A percentile compares a stretch with the other conserved stretches of the same genome.
Conservation (phyloP, 805 yeast species). For the Ogataea angusta region DNA sequence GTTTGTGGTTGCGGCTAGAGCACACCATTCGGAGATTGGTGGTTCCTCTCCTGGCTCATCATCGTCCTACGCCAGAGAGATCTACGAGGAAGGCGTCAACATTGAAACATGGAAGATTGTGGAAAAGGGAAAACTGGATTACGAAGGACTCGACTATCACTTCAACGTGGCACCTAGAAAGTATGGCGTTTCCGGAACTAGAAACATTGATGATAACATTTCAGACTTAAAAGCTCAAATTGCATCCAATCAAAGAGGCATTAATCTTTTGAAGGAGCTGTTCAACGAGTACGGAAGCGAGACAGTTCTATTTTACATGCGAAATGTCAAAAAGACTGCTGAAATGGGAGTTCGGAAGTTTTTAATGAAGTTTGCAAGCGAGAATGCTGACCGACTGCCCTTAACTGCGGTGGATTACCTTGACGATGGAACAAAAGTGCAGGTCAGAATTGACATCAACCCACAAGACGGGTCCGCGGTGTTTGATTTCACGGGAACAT, state of each 20-base stretch:
- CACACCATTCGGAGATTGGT: conserved; percentile 63
- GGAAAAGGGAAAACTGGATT: conserved; percentile 48
- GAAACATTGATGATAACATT: conserved; percentile 53
- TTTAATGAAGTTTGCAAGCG: conserved; percentile 37
- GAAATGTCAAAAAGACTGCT: conserved; percentile 43
- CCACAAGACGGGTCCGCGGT: conserved; percentile 40
- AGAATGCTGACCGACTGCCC: conserved; percentile 35
- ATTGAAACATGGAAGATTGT: conserved; percentile 52
- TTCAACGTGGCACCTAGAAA: conserved; percentile 47
- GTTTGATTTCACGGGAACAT: conserved; percentile 53
- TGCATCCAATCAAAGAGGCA: conserved; percentile 53
- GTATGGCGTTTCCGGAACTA: conserved; percentile 53
- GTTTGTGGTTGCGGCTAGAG: conserved; percentile 56
- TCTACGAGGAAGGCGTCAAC: conserved; percentile 55
- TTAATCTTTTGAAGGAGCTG: conserved; percentile 40
- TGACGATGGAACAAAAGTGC: conserved; percentile 55
- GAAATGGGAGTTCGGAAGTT: conserved; percentile 42
- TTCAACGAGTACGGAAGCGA: conserved; percentile 42
- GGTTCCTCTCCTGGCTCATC: conserved; percentile 58
- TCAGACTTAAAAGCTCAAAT: conserved; percentile 48
- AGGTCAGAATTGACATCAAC: conserved; percentile 40
- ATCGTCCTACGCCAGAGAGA: conserved; percentile 51
- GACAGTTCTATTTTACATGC: conserved; percentile 46
- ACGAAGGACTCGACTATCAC: conserved; percentile 44
- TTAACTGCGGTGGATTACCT: conserved; percentile 45